phyloP scores from a whole-genome alignment of 202 grass and related monocot species.

The Dendrocalamus latiflorus region DNA sequence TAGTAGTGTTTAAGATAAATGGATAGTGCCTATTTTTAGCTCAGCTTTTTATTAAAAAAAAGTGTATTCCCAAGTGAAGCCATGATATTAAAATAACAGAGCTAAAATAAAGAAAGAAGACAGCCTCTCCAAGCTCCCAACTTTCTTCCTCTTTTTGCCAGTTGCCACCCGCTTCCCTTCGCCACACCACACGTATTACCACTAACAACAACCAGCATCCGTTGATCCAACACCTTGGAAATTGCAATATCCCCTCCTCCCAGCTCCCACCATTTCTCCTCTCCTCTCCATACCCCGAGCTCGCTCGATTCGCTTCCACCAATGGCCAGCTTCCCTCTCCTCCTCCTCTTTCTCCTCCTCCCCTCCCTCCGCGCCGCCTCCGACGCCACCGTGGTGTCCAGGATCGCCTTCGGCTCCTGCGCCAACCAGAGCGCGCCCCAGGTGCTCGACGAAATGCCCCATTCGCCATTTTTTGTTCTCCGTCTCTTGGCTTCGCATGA shows the following conservation, averaged over 20 bases:
- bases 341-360: no score
- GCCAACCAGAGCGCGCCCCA: slow-evolving; percentile 61
- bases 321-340: no score
- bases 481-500: background rate
- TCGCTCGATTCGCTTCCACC: background rate
- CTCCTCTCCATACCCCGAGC: background rate
- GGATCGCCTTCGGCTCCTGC: slow-evolving; percentile 74
- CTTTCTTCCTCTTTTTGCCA: background rate
- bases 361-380: no score
- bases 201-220: background rate
- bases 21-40: no score
- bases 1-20: no score
- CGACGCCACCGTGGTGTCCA: slow-evolving; percentile 33
- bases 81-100: no score
- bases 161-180: background rate
- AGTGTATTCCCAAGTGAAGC: no score
- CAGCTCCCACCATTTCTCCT: slow-evolving; percentile 13
- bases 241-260: slow-evolving; percentile 18
- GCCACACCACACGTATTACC: slow-evolving; percentile 1
- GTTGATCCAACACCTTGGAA: slow-evolving; percentile 14
- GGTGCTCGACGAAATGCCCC: slow-evolving; percentile 22
- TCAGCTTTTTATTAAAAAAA: no score
- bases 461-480: background rate
- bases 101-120: no score
- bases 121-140: background rate